Conservation (phyloP, 768 basidiomycete genomes). For the Boletus subparvulus region DNA sequence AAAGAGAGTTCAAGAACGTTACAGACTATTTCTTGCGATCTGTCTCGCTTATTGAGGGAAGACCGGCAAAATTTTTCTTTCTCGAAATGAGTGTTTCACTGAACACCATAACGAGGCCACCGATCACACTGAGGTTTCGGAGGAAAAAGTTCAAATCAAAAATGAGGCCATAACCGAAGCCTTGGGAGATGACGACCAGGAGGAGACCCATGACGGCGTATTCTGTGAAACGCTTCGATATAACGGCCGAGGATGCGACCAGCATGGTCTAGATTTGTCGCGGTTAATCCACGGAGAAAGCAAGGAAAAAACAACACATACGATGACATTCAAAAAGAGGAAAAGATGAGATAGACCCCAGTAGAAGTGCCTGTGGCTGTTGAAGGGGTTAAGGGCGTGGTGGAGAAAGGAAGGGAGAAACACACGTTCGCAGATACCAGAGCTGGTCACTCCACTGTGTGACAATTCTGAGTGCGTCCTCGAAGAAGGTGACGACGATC, state of each 20-base stretch:
- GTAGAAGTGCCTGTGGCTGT: conserved; percentile 90
- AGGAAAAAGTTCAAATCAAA: conserved; percentile 99
- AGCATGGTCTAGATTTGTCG: conserved; percentile 73
- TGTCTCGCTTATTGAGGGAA: conserved; percentile 87
- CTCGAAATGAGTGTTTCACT: conserved; percentile 90
- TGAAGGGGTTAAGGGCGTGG: conserved; percentile 5
- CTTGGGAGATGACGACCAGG: conserved; percentile 89
- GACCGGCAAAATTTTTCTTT: conserved; percentile 86
- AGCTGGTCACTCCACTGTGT: conserved; percentile 97
- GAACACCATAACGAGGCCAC: conserved; percentile 98
- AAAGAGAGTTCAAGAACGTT: background rate
- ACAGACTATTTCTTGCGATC: conserved; percentile 98
- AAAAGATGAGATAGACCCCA: conserved; percentile 95
- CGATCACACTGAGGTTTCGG: conserved; percentile 96
- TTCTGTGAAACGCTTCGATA: conserved; percentile 85
- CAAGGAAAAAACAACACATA: conserved; percentile 42
- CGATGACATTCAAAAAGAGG: conserved; percentile 87
- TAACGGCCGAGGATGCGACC: conserved; percentile 77
- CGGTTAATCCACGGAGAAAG: background rate
- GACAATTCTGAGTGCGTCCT: conserved; percentile 90
- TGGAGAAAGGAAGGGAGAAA: conserved; percentile 11
- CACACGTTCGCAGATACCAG: conserved; percentile 96
- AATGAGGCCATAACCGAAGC: conserved; percentile 97
- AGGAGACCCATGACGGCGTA: conserved; percentile 88
- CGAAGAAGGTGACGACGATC: conserved; percentile 97